Evolutionary conservation across 2,329 filamentous ascomycete species (phyloP), one percentile per base, ranked within the genome.

Genomic region (Clarireedia sp.): DNA sequence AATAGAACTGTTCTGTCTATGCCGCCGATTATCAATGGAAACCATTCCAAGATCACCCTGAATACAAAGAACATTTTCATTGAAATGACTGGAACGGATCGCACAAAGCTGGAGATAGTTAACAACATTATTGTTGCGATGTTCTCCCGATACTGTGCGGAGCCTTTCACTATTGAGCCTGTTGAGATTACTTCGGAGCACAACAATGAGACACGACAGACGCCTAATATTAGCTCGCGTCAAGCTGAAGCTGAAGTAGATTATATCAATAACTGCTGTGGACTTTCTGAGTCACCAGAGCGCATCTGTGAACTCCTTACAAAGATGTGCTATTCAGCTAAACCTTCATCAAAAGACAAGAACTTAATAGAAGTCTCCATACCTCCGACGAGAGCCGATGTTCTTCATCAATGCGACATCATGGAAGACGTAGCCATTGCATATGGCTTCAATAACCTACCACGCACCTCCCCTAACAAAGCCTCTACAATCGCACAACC

Each of bases 351-450:
- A 54, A 79, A 81, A 59, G 79, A 86, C 59, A 72, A 80, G 54
- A 85, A 89, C 68, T 74, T 94, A 49, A 77, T 95, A 58, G 86
- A 95, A 66, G 85, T 97, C 26, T 80, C 85, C 37, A 82, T 97
- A 23, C 94, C 94, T 8, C 83, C 91, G 33, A 97, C 91, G 47
- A 83, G 94, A 60, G 92, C 94, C 48, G 94, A 99, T 71, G 86
- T 99, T 43, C 83, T 99, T 33, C 94, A 99, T 72, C 88, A 96
- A 69, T 95, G 90, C 66, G 94, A 99, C 70, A 89, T 99, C 63
- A 99, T 99, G 92, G 94, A 99, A 74, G 95, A 99, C 69, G 85
- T 95, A 19, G 94, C 90, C 41, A 94, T 99, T 62, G 90, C 90
- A 52, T 96, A 97, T 71, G 94, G 95, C 62, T 99, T 96, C 81